Evolutionary conservation across 2,329 filamentous ascomycete species (phyloP), one percentile per base, ranked within the genome.

Genomic region (Epicoccum nigrum): DNA sequence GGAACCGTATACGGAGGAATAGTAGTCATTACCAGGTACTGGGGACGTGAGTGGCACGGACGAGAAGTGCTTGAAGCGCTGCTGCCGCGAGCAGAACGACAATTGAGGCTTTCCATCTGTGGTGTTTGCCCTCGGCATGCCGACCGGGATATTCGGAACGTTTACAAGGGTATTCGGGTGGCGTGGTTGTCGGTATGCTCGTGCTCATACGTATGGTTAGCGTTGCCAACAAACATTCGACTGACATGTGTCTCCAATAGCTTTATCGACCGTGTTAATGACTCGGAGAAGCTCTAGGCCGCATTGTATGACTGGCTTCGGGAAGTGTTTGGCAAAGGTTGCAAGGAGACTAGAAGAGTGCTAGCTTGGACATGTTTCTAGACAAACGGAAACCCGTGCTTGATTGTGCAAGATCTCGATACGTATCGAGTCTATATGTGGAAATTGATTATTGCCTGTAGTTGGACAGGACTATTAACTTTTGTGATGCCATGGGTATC

Each of bases 101-200:
- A n/a, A 31, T 16, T 25, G 21, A 8, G 11, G 44, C 17, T 45
- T 30, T 45, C 54, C 33, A 34, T 33, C 34, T 58, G 31, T 34
- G 23, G 3, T 20, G 7, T 20, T 35, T 23, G 21, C 7, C 42
- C 28, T 62, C 63, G 63, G 63, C 45, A 63, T 64, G 47, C 63
- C 63, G 61, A 59, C 41, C 37, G 50, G 47, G 34, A 46, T 45
- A 27, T 40, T 38, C 34, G 28, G 45, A 21, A 47, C 33, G 25
- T 17, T 23, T 23, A 32, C 41, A 34, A 50, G 59, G 38, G 46
- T 43, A 12, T 37, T 50, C 40, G 42, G 48, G 54, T 54, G 51
- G 52, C 58, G 56, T 50, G 46, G 62, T 54, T 57, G 57, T 63
- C 58, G 61, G 58, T 64, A 58, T 60, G 45, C 50, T 44, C 45